phyloP scores from a whole-genome alignment of 2,329 filamentous ascomycete species.

The Colletotrichum karsti region DNA sequence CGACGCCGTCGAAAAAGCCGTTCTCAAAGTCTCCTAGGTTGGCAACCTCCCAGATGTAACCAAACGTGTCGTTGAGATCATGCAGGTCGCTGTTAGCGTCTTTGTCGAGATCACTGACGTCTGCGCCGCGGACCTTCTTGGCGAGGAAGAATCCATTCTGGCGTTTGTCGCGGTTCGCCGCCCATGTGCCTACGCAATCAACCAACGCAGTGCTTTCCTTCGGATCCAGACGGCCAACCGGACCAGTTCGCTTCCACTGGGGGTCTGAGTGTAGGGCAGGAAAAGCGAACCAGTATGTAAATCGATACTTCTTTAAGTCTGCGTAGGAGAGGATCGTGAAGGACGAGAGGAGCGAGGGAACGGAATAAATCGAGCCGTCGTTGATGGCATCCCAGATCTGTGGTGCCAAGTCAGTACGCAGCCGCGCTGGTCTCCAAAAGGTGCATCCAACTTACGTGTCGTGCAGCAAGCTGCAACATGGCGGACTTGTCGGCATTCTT shows the following conservation, averaged over 20 bases:
- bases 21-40: constrained; percentile 81
- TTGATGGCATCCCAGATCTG: constrained; percentile 98
- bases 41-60: constrained; percentile 80
- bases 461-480: constrained; percentile 80
- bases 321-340: constrained; percentile 93
- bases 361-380: constrained; percentile 95
- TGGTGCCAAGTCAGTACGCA: neutral
- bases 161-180: constrained; percentile 77
- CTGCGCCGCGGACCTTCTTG: constrained; percentile 68
- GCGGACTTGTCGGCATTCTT: constrained; percentile 81
- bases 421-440: neutral
- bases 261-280: constrained; percentile 92
- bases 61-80: constrained; percentile 28
- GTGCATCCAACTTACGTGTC: constrained; percentile 74
- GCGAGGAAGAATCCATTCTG: constrained; percentile 97
- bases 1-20: constrained; percentile 82
- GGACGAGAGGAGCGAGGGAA: constrained; percentile 88
- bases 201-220: constrained; percentile 82
- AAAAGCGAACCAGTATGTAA: constrained; percentile 98
- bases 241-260: constrained; percentile 74
- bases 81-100: constrained; percentile 28
- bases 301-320: constrained; percentile 96
- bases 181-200: constrained; percentile 87
- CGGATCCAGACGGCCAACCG: constrained; percentile 63
- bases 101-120: constrained; percentile 29